Percentiles rank a stretch among this genome's conserved stretches.
These are phyloP conservation scores for Pseudonitzschia multistriata DNA, from an alignment of 108 stramenopile species.

Conservation along the genomic window DNA sequence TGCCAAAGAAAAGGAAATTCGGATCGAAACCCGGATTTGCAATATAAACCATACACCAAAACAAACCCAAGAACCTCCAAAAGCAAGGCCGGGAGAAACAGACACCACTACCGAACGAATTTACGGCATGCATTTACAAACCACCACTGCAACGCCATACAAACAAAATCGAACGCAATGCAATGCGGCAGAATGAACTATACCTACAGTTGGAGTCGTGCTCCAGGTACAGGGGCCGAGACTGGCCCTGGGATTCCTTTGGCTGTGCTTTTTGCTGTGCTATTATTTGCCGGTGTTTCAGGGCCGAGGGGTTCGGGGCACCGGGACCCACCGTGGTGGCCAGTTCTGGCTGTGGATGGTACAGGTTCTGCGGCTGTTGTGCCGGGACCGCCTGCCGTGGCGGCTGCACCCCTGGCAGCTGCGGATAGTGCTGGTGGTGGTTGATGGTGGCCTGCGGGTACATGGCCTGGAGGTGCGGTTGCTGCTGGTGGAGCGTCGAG, in stretches of 20 bases:
- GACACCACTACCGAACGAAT: not conserved
- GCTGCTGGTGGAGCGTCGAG: slow-evolving; percentile 2
- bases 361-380: too few species aligned
- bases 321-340: too few species aligned
- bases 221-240: slow-evolving; percentile 12
- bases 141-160: too few species aligned
- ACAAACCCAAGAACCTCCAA: too few species aligned
- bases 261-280: not conserved
- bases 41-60: too few species aligned
- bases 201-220: slow-evolving; percentile 10
- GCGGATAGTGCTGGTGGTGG: not conserved
- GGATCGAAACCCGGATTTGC: too few species aligned
- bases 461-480: not conserved
- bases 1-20: too few species aligned
- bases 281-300: not conserved
- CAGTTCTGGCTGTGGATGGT: too few species aligned
- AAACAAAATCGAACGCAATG: not conserved
- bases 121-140: too few species aligned
- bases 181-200: too few species aligned
- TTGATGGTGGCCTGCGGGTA: slow-evolving; percentile 6
- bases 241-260: not conserved
- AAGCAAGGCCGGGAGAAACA: too few species aligned
- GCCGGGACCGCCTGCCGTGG: not conserved
- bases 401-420: not conserved
- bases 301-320: too few species aligned